Conservation (phyloP, 306 rosid genomes). For the Dalbergia cochinchinensis region DNA sequence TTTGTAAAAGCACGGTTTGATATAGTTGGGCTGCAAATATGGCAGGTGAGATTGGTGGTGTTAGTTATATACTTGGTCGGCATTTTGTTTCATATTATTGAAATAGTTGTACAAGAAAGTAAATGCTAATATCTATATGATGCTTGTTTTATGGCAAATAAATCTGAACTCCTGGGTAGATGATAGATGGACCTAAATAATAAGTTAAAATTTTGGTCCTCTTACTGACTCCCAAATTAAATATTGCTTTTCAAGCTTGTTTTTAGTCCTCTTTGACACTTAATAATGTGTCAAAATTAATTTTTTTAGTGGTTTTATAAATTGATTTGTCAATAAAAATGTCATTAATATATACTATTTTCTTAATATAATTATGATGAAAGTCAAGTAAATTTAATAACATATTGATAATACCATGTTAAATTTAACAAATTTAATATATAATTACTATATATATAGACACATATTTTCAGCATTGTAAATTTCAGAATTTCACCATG, state of each 20-base stretch:
- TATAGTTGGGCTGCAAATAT: slow-evolving; percentile 17
- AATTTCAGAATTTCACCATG: no score
- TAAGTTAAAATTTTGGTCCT: background rate
- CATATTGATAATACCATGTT: no score
- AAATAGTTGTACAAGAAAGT: slow-evolving; percentile 10
- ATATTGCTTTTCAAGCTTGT: background rate
- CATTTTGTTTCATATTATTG: background rate
- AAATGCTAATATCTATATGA: background rate
- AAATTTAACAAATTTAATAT: no score
- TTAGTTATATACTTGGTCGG: background rate
- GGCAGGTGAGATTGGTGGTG: slow-evolving; percentile 4
- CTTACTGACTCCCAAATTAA: background rate
- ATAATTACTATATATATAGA: no score
- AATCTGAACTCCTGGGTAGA: background rate
- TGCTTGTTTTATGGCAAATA: background rate
- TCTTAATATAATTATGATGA: no score
- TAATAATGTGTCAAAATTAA: no score
- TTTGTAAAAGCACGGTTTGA: slow-evolving; percentile 8
- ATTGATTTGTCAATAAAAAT: no score
- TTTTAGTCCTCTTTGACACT: background rate
- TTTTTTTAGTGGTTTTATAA: no score
- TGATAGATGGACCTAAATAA: background rate
- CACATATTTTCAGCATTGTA: no score
- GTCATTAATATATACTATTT: no score
- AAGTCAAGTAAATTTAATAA: no score